A percentile compares a stretch with the other conserved stretches of the same genome.
phyloP scores from a whole-genome alignment of 208 protist genomes.

The Endotrypanum monterogeii region DNA sequence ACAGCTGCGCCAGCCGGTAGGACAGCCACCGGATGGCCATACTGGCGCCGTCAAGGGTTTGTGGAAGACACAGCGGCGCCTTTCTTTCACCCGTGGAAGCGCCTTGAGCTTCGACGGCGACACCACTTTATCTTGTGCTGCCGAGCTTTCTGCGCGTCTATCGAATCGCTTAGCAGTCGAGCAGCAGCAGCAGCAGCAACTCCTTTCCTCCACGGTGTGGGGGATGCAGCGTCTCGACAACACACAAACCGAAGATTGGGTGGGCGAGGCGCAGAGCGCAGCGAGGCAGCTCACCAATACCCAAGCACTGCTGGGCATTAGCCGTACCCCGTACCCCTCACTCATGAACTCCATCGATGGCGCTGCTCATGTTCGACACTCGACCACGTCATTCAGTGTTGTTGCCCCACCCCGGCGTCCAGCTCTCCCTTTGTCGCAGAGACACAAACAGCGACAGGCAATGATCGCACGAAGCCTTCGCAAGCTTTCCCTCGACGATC shows the following conservation, averaged over 20 bases:
- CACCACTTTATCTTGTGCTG: not conserved
- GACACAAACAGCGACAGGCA: conserved; percentile 32
- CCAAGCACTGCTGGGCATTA: conserved; percentile 21
- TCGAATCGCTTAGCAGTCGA: conserved; percentile 24
- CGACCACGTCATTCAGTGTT: conserved; percentile 5
- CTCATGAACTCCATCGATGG: conserved; percentile 21
- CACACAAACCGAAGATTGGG: not conserved
- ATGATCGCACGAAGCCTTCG: conserved; percentile 59
- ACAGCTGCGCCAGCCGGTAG: conserved; percentile 44
- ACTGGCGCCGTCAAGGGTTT: conserved; percentile 24
- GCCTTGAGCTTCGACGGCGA: not conserved
- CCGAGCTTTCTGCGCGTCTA: conserved; percentile 17
- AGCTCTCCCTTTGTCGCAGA: conserved; percentile 26
- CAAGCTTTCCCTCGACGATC: conserved; percentile 23
- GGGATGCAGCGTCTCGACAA: not conserved
- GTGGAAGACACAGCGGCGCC: conserved; percentile 34
- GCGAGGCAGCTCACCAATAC: not conserved
- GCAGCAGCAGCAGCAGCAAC: conserved; percentile 24
- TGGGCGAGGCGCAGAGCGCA: not conserved
- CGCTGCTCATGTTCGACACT: conserved; percentile 14
- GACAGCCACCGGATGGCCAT: conserved; percentile 22
- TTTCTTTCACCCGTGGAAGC: conserved; percentile 17
- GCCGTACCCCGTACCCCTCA: conserved; percentile 21
- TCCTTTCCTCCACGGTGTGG: conserved; percentile 11
- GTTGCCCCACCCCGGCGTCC: conserved; percentile 10